Evolutionary conservation across 192 early-diverging fungal genomes (phyloP).

Genomic region (Martensiomyces pterosporus): DNA sequence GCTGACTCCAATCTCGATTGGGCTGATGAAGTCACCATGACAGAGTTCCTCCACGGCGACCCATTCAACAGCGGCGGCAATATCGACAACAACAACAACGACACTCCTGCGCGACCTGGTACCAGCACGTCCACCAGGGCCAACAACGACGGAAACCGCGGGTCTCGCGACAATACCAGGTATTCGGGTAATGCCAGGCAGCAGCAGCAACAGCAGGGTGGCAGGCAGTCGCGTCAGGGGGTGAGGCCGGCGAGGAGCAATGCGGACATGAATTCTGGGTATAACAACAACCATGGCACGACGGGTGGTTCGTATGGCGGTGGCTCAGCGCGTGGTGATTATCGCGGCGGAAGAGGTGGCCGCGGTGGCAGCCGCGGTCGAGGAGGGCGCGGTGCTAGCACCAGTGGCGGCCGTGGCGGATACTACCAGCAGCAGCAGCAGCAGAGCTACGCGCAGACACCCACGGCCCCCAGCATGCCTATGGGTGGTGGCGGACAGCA

Average conservation of each 20-base stretch:
- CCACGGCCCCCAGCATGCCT: background rate
- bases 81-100: slow-evolving; percentile 11
- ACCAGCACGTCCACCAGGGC: background rate
- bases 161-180: background rate
- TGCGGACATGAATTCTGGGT: background rate
- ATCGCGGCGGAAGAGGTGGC: too few species aligned
- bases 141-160: background rate
- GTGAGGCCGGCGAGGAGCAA: background rate
- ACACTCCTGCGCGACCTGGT: background rate
- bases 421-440: too few species aligned
- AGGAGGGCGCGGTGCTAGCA: background rate
- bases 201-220: background rate
- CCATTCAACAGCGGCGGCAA: slow-evolving; percentile 2
- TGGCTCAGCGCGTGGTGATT: too few species aligned
- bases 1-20: slow-evolving; percentile 45
- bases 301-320: too few species aligned
- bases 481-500: slow-evolving; percentile 1
- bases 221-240: background rate
- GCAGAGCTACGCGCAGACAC: slow-evolving; percentile 1
- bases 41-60: slow-evolving; percentile 17
- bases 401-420: background rate
- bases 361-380: background rate
- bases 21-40: slow-evolving; percentile 40
- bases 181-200: too few species aligned
- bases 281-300: too few species aligned